A percentile compares a stretch with the other conserved stretches of the same genome.
Conservation (phyloP, 1,284 basidiomycete species). For the Fomitopsis schrenkii region DNA sequence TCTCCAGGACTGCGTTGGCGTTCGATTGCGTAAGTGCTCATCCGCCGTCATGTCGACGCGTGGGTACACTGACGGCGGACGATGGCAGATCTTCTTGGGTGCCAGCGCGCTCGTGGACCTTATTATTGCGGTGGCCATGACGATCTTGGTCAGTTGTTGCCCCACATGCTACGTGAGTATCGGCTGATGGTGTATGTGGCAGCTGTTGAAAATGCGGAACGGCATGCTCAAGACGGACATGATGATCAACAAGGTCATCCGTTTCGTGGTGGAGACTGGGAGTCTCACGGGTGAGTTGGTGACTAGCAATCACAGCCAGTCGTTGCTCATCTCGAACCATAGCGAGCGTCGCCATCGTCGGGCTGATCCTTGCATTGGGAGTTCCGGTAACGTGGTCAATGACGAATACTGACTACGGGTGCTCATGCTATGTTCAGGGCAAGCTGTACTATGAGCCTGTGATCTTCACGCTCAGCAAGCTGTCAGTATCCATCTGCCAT, state of each 20-base stretch:
- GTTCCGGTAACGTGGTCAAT: background rate
- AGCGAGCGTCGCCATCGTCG: background rate
- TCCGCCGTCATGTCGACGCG: too few species aligned
- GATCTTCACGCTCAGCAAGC: background rate
- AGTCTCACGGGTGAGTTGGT: background rate
- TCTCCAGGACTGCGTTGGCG: background rate
- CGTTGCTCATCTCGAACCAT: background rate
- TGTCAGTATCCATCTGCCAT: background rate
- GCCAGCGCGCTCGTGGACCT: background rate
- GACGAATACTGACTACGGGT: background rate
- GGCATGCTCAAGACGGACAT: slow-evolving; percentile 1
- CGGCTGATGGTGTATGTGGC: background rate
- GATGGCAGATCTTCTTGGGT: background rate
- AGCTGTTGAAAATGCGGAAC: background rate
- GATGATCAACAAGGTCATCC: background rate
- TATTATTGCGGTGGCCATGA: background rate
- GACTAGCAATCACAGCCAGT: background rate
- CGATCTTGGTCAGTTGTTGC: background rate
- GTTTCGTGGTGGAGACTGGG: background rate
- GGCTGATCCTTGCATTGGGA: background rate
- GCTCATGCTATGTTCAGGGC: background rate
- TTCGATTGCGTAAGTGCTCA: background rate
- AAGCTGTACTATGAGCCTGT: background rate
- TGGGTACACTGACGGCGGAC: too few species aligned
- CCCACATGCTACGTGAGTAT: background rate